Evolutionary conservation across 176 grass and related monocot genomes (phyloP).

Genomic region (Oryza australiensis): DNA sequence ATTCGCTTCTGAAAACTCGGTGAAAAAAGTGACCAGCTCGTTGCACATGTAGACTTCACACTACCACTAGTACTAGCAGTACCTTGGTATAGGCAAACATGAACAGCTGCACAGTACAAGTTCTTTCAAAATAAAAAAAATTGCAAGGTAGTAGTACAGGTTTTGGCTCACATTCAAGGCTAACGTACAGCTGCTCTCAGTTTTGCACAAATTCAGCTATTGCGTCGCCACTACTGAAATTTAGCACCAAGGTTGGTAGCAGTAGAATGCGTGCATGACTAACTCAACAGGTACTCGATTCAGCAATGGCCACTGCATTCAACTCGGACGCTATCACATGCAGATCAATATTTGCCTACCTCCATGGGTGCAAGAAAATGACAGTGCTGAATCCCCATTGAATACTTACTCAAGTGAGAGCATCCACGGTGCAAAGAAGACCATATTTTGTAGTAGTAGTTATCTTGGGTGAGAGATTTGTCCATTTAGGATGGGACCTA

Average conservation of each 20-base stretch:
- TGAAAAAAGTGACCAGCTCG: neutral
- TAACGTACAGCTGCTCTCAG: neutral
- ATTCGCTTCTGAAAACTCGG: conserved; percentile 3
- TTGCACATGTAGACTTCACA: neutral
- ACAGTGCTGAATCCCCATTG: conserved; percentile 32
- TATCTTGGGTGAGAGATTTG: no score
- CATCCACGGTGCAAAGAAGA: neutral
- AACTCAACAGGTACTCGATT: neutral
- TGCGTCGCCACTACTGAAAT: neutral
- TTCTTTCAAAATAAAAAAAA: neutral
- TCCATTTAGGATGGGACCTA: no score
- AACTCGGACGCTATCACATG: conserved; percentile 22
- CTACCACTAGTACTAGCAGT: no score
- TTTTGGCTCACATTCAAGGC: neutral
- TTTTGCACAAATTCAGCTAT: neutral
- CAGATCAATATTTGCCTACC: conserved; percentile 35
- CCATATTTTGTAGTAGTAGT: no score
- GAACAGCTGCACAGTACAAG: no score
- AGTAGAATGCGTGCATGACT: conserved; percentile 4
- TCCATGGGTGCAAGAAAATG: conserved; percentile 38
- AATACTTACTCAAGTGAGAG: conserved; percentile 24
- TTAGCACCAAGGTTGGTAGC: neutral
- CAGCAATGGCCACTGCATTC: neutral
- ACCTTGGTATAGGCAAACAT: no score
- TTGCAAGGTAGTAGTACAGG: neutral